These are phyloP conservation scores for Phialophora chinensis DNA, from an alignment of 2,329 filamentous ascomycete genomes.

Conservation along the genomic window DNA sequence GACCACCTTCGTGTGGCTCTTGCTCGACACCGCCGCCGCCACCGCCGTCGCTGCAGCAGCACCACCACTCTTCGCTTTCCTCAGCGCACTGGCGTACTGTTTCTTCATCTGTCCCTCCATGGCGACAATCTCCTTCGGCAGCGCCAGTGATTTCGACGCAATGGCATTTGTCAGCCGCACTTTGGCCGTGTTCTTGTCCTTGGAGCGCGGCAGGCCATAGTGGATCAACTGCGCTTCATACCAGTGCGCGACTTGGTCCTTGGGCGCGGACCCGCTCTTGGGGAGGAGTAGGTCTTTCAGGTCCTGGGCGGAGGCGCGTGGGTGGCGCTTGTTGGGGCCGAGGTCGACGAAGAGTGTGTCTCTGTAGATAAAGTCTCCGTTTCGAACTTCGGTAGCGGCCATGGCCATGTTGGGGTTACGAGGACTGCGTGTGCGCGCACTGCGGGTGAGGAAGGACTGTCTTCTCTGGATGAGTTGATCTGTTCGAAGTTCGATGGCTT, in stretches of 20 bases:
- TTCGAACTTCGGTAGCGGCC: constrained; percentile 24
- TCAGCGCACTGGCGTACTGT: constrained; percentile 55
- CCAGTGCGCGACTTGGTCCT: constrained; percentile 65
- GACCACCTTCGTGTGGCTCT: background rate
- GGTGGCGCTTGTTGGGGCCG: constrained; percentile 53
- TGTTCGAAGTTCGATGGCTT: background rate
- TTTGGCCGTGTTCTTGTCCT: constrained; percentile 64
- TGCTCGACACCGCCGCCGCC: constrained; percentile 14
- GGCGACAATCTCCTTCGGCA: constrained; percentile 57
- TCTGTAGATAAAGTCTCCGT: constrained; percentile 34
- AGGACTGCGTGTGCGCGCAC: background rate
- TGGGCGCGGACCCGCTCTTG: constrained; percentile 32
- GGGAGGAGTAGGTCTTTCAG: constrained; percentile 52
- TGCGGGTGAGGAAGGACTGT: background rate
- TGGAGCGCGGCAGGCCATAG: constrained; percentile 64
- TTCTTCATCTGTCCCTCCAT: constrained; percentile 64
- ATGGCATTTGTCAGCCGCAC: constrained; percentile 65
- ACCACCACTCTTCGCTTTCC: constrained; percentile 47
- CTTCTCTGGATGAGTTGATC: too few relatives aligned
- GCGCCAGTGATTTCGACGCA: constrained; percentile 54
- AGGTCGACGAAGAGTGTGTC: constrained; percentile 55
- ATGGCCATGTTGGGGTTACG: constrained; percentile 19
- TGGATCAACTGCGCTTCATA: constrained; percentile 68
- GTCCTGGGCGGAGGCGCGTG: constrained; percentile 53
- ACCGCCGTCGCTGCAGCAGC: constrained; percentile 15